These are phyloP conservation scores for Starmerella sirachaensis DNA, from an alignment of 805 yeast species.

Conservation along the genomic window DNA sequence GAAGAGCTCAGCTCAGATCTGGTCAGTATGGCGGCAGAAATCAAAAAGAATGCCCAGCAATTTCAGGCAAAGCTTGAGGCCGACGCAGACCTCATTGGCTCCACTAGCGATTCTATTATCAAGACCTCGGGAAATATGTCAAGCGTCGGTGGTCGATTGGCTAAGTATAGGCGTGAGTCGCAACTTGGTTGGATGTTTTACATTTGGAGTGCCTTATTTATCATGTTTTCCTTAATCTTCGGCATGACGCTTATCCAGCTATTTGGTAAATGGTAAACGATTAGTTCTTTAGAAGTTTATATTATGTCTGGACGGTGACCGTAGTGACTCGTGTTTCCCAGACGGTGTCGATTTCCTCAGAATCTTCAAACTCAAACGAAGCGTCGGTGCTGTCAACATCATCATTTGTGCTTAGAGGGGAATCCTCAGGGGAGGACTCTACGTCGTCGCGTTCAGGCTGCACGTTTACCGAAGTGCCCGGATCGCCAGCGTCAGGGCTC, in stretches of 20 bases:
- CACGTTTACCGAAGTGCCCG: too few species aligned
- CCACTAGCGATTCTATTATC: constrained; percentile 29
- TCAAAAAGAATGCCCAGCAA: constrained; percentile 38
- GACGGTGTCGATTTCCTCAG: constrained; percentile 6
- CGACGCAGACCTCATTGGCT: constrained; percentile 28
- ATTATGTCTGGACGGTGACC: constrained; percentile 2
- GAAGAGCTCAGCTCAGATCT: constrained; percentile 40
- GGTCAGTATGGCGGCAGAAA: constrained; percentile 36
- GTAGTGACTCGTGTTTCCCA: constrained; percentile 9
- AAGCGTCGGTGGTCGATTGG: constrained; percentile 28
- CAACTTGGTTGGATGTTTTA: constrained; percentile 34
- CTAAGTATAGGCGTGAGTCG: constrained; percentile 26
- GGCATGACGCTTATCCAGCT: constrained; percentile 30
- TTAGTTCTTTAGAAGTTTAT: neutral
- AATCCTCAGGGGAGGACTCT: neutral
- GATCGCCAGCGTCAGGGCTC: too few species aligned
- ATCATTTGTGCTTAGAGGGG: neutral
- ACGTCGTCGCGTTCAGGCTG: too few species aligned
- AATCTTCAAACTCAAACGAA: constrained; percentile 1
- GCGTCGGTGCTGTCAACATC: too few species aligned
- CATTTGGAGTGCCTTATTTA: constrained; percentile 28
- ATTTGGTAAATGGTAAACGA: constrained; percentile 29
- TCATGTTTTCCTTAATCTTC: constrained; percentile 26
- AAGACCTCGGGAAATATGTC: constrained; percentile 28
- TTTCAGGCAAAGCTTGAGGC: constrained; percentile 32